phyloP scores from a whole-genome alignment of 768 basidiomycete species.

The Lepiota venenata region DNA sequence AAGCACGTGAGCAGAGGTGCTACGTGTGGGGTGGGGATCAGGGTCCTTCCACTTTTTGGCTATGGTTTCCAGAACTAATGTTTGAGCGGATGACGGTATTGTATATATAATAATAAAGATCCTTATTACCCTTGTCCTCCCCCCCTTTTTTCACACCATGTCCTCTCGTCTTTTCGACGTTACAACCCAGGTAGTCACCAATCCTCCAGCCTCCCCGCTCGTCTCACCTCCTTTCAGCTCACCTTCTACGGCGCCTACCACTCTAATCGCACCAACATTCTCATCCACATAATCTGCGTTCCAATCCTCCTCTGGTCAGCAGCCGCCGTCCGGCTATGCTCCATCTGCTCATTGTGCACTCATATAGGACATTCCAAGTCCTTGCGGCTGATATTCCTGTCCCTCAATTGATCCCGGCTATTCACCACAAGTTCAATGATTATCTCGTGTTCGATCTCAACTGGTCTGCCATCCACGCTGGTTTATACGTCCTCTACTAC shows the following conservation, averaged over 20 bases:
- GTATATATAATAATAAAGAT: conserved; percentile 10
- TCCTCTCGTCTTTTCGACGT: conserved; percentile 54
- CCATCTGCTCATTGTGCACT: not conserved
- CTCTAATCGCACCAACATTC: conserved; percentile 74
- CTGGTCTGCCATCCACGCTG: conserved; percentile 53
- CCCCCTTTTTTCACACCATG: conserved; percentile 27
- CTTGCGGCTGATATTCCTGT: conserved; percentile 46
- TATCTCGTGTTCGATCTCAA: conserved; percentile 73
- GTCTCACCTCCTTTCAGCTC: conserved; percentile 46
- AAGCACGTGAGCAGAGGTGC: conserved; percentile 17
- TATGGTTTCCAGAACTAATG: conserved; percentile 2
- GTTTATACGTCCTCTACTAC: conserved; percentile 72
- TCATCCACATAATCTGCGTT: conserved; percentile 84
- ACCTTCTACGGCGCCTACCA: conserved; percentile 95
- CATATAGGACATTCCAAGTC: conserved; percentile 58
- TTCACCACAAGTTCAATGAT: conserved; percentile 51
- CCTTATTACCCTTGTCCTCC: not conserved
- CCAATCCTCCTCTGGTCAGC: conserved; percentile 78
- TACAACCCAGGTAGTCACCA: conserved; percentile 56
- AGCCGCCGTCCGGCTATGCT: not conserved
- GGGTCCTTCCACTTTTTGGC: not conserved
- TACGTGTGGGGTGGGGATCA: not conserved
- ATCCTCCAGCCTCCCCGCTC: too few species aligned
- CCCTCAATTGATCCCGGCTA: conserved; percentile 50
- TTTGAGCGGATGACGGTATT: conserved; percentile 11